phyloP scores from a whole-genome alignment of 306 rosid genomes.

The Vigna trinervia region DNA sequence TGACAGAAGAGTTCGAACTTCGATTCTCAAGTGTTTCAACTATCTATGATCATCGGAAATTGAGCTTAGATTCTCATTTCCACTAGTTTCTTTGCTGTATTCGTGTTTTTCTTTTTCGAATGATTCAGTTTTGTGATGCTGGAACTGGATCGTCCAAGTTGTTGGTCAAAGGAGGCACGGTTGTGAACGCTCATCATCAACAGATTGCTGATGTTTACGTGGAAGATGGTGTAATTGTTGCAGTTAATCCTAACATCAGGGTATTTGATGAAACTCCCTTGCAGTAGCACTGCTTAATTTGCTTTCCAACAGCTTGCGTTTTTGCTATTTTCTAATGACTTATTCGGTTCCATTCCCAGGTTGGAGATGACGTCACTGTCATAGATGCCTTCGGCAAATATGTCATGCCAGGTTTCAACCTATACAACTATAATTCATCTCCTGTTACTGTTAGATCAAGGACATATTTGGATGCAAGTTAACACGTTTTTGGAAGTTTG shows the following conservation, averaged over 20 bases:
- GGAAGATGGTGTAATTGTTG: constrained; percentile 70
- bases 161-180: constrained; percentile 75
- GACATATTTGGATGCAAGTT: too few species aligned
- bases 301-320: not conserved
- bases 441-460: not conserved
- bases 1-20: not conserved
- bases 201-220: constrained; percentile 82
- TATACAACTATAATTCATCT: not conserved
- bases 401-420: constrained; percentile 91
- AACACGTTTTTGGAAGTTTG: too few species aligned
- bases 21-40: not conserved
- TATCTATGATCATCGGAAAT: not conserved
- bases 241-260: constrained; percentile 66
- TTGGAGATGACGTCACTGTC: constrained; percentile 73
- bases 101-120: not conserved
- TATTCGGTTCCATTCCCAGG: constrained; percentile 54
- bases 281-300: not conserved
- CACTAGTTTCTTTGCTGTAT: not conserved
- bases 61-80: not conserved
- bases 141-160: constrained; percentile 61
- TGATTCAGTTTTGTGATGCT: constrained; percentile 67
- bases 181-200: constrained; percentile 72
- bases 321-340: constrained; percentile 6
- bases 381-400: constrained; percentile 76
- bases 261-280: constrained; percentile 32